These are phyloP conservation scores for Pinus taeda DNA, from an alignment of 75 land plant genomes.

Conservation along the genomic window DNA sequence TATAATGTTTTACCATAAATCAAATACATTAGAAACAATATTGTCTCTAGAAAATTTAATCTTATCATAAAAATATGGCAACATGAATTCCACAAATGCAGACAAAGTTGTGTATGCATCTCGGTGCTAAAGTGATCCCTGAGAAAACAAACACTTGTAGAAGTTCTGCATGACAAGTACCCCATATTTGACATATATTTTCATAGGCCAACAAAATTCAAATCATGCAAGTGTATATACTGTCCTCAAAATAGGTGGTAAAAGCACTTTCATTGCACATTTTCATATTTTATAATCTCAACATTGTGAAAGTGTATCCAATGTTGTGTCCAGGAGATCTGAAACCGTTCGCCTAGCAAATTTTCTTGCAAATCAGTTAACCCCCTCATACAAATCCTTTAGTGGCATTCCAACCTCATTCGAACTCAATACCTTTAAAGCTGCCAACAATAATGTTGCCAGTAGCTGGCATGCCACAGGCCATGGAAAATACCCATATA, in stretches of 20 bases:
- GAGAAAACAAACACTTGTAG: slow-evolving; percentile 58
- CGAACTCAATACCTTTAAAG: slow-evolving; percentile 13
- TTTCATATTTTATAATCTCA: slow-evolving; percentile 43
- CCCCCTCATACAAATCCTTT: neutral
- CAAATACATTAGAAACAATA: slow-evolving; percentile 16
- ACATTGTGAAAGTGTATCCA: slow-evolving; percentile 48
- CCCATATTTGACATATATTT: slow-evolving; percentile 37
- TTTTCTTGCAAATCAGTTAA: slow-evolving; percentile 9
- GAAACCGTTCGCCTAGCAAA: slow-evolving; percentile 49
- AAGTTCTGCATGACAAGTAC: slow-evolving; percentile 27
- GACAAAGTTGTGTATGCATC: slow-evolving; percentile 70
- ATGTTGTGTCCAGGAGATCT: slow-evolving; percentile 37
- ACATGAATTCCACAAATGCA: slow-evolving; percentile 34
- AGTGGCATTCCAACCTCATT: neutral
- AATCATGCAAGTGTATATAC: slow-evolving; percentile 15
- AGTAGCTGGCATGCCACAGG: slow-evolving; percentile 57
- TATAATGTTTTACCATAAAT: too few species aligned
- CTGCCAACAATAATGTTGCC: slow-evolving; percentile 1
- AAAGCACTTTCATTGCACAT: slow-evolving; percentile 48
- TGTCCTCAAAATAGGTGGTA: slow-evolving; percentile 65
- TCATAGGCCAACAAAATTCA: slow-evolving; percentile 15
- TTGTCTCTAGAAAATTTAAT: slow-evolving; percentile 12
- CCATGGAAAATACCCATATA: slow-evolving; percentile 20
- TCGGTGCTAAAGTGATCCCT: slow-evolving; percentile 50
- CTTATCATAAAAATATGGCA: neutral